Evolutionary conservation across 176 grass and related monocot genomes (phyloP).

Genomic region (Eremochloa ophiuroides): DNA sequence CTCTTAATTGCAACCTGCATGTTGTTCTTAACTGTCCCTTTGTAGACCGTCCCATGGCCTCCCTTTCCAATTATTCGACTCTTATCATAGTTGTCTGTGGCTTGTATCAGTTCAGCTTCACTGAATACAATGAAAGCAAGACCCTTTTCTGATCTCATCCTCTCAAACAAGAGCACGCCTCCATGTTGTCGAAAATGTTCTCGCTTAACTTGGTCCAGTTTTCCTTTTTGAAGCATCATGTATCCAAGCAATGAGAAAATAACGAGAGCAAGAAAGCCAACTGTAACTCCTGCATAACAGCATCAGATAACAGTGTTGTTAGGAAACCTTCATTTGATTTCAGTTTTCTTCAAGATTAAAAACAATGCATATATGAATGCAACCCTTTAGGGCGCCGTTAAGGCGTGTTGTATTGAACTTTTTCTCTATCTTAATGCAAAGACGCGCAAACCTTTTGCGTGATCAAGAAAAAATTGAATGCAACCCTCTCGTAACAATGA

Average conservation of each 20-base stretch:
- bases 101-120: conserved; percentile 27
- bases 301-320: neutral
- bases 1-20: neutral
- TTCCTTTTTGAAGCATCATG: conserved; percentile 12
- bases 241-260: neutral
- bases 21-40: neutral
- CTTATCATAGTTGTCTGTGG: conserved; percentile 44
- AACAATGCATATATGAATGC: neutral
- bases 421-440: no score
- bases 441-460: no score
- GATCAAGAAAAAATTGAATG: no score
- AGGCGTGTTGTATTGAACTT: no score
- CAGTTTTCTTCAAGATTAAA: neutral
- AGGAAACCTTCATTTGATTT: neutral
- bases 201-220: conserved; percentile 3
- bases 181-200: conserved; percentile 37
- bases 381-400: no score
- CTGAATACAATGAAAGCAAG: conserved; percentile 30
- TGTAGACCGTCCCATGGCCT: conserved; percentile 22
- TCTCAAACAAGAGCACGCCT: conserved; percentile 19
- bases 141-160: conserved; percentile 29
- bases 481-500: no score
- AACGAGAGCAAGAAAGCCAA: neutral
- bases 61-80: conserved; percentile 34
- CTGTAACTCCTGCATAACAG: neutral